Evolutionary conservation across 2,329 filamentous ascomycete genomes (phyloP), one percentile per base, ranked within the genome.

Genomic region (Capronia americana): DNA sequence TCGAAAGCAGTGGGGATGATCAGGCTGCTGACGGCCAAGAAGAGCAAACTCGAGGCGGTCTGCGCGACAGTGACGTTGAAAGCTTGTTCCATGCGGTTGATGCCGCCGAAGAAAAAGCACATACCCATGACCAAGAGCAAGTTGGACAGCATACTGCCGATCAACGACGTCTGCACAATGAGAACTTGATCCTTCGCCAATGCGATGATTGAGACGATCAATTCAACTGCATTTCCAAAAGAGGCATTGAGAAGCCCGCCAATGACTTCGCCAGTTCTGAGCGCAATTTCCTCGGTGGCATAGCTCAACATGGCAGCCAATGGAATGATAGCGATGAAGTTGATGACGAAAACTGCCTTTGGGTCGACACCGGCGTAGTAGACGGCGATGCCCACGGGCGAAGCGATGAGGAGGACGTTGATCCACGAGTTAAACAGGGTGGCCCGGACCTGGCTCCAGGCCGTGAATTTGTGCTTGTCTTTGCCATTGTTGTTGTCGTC

Each of bases 1-100:
- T 91, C 86, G 76, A 96, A 97, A 4, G 94, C 92, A 5, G 93
- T 96, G 0, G 94, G 94, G 28, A 97, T 92, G 71, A 97, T 94
- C 71, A 97, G 83, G 73, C 88, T 90, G 57, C 89, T 90, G 44
- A 96, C 91, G 14, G 91, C 89, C 23, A 96, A 83, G 12, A 92
- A 89, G 23, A 96, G 85, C 60, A 96, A 80, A 74, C 90, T 92
- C 14, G 93, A 89, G 3, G 93, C 92, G 0, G 93, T 97, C 77
- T 97, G 93, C 0, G 93, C 93, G 6, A 97, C 93, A 0, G 92
- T 94, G 38, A 91, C 88, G 81, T 97, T 97, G 85, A 97, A 98
- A 77, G 87, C 89, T 77, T 97, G 94, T 76, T 96, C 91, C 30
- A 86, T 75, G 30, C 93, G 87, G 66, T 90, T 89, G 72, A 96